Conservation (phyloP, 2,329 filamentous ascomycete genomes). For the Volutella citrinella region DNA sequence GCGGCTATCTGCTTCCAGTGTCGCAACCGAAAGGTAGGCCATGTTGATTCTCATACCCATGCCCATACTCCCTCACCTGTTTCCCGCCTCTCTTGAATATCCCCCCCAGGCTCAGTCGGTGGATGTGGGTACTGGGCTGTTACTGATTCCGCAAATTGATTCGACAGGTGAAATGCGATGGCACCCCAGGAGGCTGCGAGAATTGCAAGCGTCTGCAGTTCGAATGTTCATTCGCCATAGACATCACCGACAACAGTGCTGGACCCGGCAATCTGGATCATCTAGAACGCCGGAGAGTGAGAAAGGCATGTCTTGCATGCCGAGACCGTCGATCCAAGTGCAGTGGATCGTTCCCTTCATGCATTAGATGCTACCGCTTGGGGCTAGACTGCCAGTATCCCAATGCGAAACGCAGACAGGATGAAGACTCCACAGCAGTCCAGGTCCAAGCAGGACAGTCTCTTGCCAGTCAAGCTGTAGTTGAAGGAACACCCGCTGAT, state of each 20-base stretch:
- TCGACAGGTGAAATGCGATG: conserved; percentile 11
- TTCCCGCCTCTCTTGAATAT: too few relatives aligned
- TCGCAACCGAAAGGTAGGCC: conserved; percentile 12
- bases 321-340: conserved; percentile 12
- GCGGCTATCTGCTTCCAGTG: conserved; percentile 14
- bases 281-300: conserved; percentile 7
- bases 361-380: conserved; percentile 2
- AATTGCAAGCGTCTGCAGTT: conserved; percentile 11
- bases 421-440: too few relatives aligned
- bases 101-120: too few relatives aligned
- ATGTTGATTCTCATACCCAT: neutral
- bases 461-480: too few relatives aligned
- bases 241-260: too few relatives aligned
- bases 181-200: conserved; percentile 2
- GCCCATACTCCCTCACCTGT: too few relatives aligned
- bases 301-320: conserved; percentile 8
- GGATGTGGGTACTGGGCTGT: too few relatives aligned
- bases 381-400: conserved; percentile 6
- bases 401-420: too few relatives aligned
- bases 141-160: too few relatives aligned
- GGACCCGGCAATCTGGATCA: neutral
- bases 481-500: too few relatives aligned
- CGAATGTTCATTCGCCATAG: conserved; percentile 4
- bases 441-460: too few relatives aligned
- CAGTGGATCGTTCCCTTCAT: conserved; percentile 6